Conservation (phyloP, 306 rosid genomes). For the Corylus heterophylla region DNA sequence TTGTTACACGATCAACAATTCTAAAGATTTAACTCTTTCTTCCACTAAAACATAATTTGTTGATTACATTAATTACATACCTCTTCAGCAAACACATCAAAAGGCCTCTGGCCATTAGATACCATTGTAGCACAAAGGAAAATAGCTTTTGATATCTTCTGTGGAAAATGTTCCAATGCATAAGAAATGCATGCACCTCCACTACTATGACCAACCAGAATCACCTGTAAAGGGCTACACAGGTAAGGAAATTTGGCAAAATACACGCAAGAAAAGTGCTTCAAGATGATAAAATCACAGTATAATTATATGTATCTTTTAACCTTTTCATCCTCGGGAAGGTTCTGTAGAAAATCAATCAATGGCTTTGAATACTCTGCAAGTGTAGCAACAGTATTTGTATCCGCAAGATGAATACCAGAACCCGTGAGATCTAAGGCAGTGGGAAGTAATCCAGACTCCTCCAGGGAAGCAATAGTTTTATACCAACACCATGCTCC, state of each 20-base stretch:
- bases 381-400: slow-evolving; percentile 57
- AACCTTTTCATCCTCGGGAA: slow-evolving; percentile 91
- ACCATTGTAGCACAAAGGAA: slow-evolving; percentile 97
- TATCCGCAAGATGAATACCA: slow-evolving; percentile 87
- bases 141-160: slow-evolving; percentile 79
- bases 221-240: slow-evolving; percentile 56
- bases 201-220: slow-evolving; percentile 90
- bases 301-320: slow-evolving; percentile 12
- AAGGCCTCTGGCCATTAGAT: slow-evolving; percentile 79
- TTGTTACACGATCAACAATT: background rate
- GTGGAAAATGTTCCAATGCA: slow-evolving; percentile 81
- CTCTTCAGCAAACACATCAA: slow-evolving; percentile 85
- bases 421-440: slow-evolving; percentile 89
- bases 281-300: slow-evolving; percentile 4
- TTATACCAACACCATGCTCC: slow-evolving; percentile 99
- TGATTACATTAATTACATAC: slow-evolving; percentile 38
- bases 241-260: slow-evolving; percentile 21
- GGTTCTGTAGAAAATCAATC: slow-evolving; percentile 64
- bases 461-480: slow-evolving; percentile 80
- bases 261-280: slow-evolving; percentile 16
- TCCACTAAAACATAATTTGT: slow-evolving; percentile 2
- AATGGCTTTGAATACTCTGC: slow-evolving; percentile 88
- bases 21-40: background rate
- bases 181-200: slow-evolving; percentile 97
- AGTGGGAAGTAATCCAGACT: slow-evolving; percentile 70